Percentiles rank a stretch among this genome's conserved stretches.
Evolutionary conservation across 257 asterid genomes (phyloP).

Genomic region (Coffea canephora): DNA sequence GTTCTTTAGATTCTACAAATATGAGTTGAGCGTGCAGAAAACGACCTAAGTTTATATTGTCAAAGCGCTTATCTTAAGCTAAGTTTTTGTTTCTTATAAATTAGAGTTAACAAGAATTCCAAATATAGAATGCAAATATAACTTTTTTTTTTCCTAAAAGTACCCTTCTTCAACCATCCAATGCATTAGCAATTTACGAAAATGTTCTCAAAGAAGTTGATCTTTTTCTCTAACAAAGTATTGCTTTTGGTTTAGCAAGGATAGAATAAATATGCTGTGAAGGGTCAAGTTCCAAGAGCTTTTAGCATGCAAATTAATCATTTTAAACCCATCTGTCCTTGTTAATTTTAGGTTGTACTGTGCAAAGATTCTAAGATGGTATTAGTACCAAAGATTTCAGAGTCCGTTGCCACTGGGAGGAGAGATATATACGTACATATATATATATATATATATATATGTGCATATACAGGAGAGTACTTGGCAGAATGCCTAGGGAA

Average conservation of each 20-base stretch:
- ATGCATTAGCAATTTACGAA: too few species aligned
- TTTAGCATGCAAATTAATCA: not conserved
- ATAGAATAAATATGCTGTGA: too few species aligned
- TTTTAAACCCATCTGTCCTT: not conserved
- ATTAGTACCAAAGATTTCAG: constrained; percentile 29
- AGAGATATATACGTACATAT: not conserved
- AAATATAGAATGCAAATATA: too few species aligned
- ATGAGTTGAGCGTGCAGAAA: not conserved
- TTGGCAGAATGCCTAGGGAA: constrained; percentile 48
- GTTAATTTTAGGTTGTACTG: not conserved
- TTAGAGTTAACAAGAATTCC: too few species aligned
- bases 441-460: not conserved
- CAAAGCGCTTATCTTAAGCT: too few species aligned
- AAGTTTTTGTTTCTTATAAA: too few species aligned
- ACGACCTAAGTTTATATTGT: too few species aligned
- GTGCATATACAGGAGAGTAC: not conserved
- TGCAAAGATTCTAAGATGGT: not conserved
- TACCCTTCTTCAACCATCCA: too few species aligned
- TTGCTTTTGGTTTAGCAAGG: not conserved
- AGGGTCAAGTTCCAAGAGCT: not conserved
- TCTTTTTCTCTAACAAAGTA: too few species aligned
- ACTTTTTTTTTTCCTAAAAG: too few species aligned
- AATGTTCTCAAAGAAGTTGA: too few species aligned
- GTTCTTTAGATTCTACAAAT: too few species aligned
- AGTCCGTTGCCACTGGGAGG: constrained; percentile 4